Base-by-base conservation (phyloP, 129 eudicot species). In the Silybum marianum region DNA sequence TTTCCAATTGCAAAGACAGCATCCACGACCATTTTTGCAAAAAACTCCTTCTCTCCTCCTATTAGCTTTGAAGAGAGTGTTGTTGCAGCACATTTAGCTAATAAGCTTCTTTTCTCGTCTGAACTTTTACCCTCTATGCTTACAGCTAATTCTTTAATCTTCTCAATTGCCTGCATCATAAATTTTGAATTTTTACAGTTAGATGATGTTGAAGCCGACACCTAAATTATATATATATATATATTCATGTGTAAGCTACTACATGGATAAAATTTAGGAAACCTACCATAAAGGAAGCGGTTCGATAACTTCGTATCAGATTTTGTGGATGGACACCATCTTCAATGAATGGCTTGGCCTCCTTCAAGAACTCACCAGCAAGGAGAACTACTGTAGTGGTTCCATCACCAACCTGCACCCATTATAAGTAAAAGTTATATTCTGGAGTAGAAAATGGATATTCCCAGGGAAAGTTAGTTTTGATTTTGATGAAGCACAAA, bases 241-340 rank as follows among this genome's bases (percentile, higher is more conserved):
- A n/a, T 34, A 60, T 28, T 16, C 76, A 39, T 44, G 54, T 54
- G 67, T 66, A 44, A 14, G 19, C 66, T 42, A 32, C 9, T 22
- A 74, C 32, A 69, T 36, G 39, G 24, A 69, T 54, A 36, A 69
- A 18, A 18, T 40, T 9, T 80, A 10, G n/a, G 19, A 74, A 79
- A 14, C 46, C 36, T 84, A 95, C 99, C 99, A 92, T 84, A 76
- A 71, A 66, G 71, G 87, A 72, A 67, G 99, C 98, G 2, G 83
- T 91, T 14, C 97, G 82, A 46, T 91, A 96, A 80, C 98, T 96
- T 60, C 92, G 79, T 12, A 96, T 96, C 66, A 96, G 86, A 83
- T 96, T 96, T 78, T 96, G 99, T 38, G 99, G 98, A 85, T 96
- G 99, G 73, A 96, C 99, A 26, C 99, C 99, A 72, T 96, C 99